Conservation (phyloP, 2,329 filamentous ascomycete species). For the Fusarium sp. region DNA sequence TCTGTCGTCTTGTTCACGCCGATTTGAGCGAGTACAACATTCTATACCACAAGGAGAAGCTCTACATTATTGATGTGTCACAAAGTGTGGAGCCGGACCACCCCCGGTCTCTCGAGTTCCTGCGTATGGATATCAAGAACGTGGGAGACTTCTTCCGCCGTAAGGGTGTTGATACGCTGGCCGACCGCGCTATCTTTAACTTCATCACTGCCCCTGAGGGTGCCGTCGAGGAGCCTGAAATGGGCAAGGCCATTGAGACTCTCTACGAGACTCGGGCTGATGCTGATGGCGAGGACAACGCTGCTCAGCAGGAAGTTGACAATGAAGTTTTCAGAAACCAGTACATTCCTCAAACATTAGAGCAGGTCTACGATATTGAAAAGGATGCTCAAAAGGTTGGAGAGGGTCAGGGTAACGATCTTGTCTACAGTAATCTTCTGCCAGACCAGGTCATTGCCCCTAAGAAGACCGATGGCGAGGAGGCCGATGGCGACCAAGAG, state of each 20-base stretch:
- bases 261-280: slow-evolving; percentile 70
- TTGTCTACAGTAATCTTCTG: slow-evolving; percentile 87
- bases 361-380: slow-evolving; percentile 97
- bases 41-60: slow-evolving; percentile 82
- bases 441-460: slow-evolving; percentile 71
- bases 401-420: slow-evolving; percentile 77
- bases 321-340: slow-evolving; percentile 95
- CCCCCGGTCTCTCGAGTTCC: slow-evolving; percentile 89
- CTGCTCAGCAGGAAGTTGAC: slow-evolving; percentile 77
- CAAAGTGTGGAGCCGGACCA: slow-evolving; percentile 98
- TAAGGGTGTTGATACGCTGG: slow-evolving; percentile 83
- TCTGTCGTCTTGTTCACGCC: slow-evolving; percentile 91
- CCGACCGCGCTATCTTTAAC: slow-evolving; percentile 83
- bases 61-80: slow-evolving; percentile 97
- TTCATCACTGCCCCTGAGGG: slow-evolving; percentile 79
- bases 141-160: slow-evolving; percentile 91
- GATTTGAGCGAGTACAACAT: slow-evolving; percentile 99
- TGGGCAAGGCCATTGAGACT: slow-evolving; percentile 72
- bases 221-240: slow-evolving; percentile 68
- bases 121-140: slow-evolving; percentile 99
- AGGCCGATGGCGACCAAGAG: slow-evolving; percentile 49
- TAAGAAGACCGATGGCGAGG: slow-evolving; percentile 54
- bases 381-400: slow-evolving; percentile 84
- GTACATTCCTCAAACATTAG: slow-evolving; percentile 94
- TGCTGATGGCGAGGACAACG: slow-evolving; percentile 62